These are phyloP conservation scores for Phytopythium mirpurense DNA, from an alignment of 352 stramenopile genomes.

Conservation along the genomic window DNA sequence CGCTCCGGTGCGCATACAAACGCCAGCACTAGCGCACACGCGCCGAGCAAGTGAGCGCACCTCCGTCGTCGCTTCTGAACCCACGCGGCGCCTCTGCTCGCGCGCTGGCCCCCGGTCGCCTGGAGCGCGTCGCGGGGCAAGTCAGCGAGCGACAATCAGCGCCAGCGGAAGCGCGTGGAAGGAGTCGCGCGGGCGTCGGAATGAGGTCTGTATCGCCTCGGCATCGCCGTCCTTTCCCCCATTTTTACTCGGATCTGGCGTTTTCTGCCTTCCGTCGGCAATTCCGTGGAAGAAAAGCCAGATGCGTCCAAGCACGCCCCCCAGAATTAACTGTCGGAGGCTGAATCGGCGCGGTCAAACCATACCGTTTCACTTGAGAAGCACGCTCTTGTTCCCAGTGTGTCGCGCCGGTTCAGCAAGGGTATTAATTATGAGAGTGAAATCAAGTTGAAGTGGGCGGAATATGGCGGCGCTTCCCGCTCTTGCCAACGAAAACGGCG, in stretches of 20 bases:
- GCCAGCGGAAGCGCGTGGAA: too few relatives aligned
- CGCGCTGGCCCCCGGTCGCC: too few relatives aligned
- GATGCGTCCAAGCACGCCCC: not conserved
- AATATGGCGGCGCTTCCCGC: not conserved
- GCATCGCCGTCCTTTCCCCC: constrained; percentile 3
- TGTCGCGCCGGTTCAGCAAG: not conserved
- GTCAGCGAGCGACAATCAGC: too few relatives aligned
- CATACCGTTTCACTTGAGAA: not conserved
- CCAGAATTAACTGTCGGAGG: not conserved
- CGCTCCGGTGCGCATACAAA: too few relatives aligned
- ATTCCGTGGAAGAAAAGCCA: constrained; percentile 7
- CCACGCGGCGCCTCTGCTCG: not conserved
- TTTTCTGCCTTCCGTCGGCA: not conserved
- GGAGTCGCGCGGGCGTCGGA: too few relatives aligned
- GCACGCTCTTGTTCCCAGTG: not conserved
- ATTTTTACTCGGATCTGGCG: not conserved
- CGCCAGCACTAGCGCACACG: not conserved
- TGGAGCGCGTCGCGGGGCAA: too few relatives aligned
- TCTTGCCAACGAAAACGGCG: not conserved
- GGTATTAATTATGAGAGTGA: not conserved
- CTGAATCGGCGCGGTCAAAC: not conserved
- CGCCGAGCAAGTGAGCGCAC: not conserved
- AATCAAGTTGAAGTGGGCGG: constrained; percentile 5
- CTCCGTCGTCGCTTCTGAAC: not conserved
- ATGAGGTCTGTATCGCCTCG: too few relatives aligned